phyloP scores from a whole-genome alignment of 305 asterid genomes.

The Plantago lanceolata region DNA sequence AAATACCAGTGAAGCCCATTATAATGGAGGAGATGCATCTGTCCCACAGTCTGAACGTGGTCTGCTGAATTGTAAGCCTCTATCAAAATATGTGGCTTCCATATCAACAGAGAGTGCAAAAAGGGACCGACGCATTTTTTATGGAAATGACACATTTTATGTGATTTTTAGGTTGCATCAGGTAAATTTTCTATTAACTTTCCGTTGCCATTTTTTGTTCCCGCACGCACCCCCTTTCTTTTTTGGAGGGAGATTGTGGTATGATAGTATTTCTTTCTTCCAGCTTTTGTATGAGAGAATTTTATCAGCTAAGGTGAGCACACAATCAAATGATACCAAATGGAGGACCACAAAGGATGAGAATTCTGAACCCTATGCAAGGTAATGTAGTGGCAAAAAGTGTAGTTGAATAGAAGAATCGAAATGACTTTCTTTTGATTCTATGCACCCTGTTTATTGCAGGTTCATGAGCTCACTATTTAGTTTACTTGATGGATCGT shows the following conservation, averaged over 20 bases:
- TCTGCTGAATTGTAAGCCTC: slow-evolving; percentile 65
- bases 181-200: slow-evolving; percentile 39
- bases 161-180: slow-evolving; percentile 94
- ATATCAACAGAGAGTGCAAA: slow-evolving; percentile 36
- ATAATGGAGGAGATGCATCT: slow-evolving; percentile 48
- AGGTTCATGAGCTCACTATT: slow-evolving; percentile 88
- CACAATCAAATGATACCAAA: slow-evolving; percentile 50
- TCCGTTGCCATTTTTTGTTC: background rate
- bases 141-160: slow-evolving; percentile 82
- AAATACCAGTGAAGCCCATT: slow-evolving; percentile 62
- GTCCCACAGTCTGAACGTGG: slow-evolving; percentile 62
- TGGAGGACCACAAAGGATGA: slow-evolving; percentile 55
- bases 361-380: slow-evolving; percentile 51
- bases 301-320: slow-evolving; percentile 61
- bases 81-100: slow-evolving; percentile 60
- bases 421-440: slow-evolving; percentile 21
- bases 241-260: slow-evolving; percentile 3
- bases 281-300: slow-evolving; percentile 69
- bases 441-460: slow-evolving; percentile 28
- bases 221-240: background rate
- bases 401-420: slow-evolving; percentile 20
- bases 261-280: slow-evolving; percentile 11
- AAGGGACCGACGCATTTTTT: slow-evolving; percentile 49
- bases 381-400: slow-evolving; percentile 32
- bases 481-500: slow-evolving; percentile 91